A percentile compares a stretch with the other conserved stretches of the same genome.
phyloP scores from a whole-genome alignment of 2,329 filamentous ascomycete genomes.

The Graphilbum fragrans region DNA sequence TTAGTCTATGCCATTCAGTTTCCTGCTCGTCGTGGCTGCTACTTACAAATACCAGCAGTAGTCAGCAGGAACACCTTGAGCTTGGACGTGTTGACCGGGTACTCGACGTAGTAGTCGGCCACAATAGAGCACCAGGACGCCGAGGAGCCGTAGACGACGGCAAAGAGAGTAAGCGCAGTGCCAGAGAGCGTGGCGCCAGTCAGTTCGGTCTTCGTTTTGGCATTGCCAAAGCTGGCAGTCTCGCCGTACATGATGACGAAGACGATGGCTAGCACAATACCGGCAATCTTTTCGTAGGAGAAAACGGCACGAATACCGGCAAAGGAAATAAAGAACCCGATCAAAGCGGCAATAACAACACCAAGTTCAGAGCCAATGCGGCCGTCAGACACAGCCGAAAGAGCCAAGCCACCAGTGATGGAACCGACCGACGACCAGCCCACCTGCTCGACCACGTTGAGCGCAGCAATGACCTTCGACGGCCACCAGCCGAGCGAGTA shows the following conservation, averaged over 20 bases:
- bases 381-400: constrained; percentile 31
- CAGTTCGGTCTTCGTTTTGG: constrained; percentile 19
- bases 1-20: too few relatives aligned
- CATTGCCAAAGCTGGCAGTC: constrained; percentile 27
- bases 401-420: constrained; percentile 36
- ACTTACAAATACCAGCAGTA: constrained; percentile 27
- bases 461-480: constrained; percentile 32
- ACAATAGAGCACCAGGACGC: constrained; percentile 35
- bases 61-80: constrained; percentile 36
- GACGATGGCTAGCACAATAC: constrained; percentile 32
- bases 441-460: constrained; percentile 36
- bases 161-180: constrained; percentile 27
- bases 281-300: constrained; percentile 36
- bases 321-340: constrained; percentile 37
- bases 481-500: constrained; percentile 40
- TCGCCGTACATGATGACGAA: constrained; percentile 37
- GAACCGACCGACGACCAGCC: constrained; percentile 39
- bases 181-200: constrained; percentile 25
- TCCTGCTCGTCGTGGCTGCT: too few relatives aligned
- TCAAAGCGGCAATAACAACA: constrained; percentile 37
- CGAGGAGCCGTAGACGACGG: constrained; percentile 34
- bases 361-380: constrained; percentile 35
- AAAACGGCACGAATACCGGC: constrained; percentile 37
- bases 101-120: constrained; percentile 33
- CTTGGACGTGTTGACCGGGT: constrained; percentile 30